Evolutionary conservation across 441 rosid species (phyloP), one percentile per base, ranked within the genome.

Genomic region (Erodium texanum): DNA sequence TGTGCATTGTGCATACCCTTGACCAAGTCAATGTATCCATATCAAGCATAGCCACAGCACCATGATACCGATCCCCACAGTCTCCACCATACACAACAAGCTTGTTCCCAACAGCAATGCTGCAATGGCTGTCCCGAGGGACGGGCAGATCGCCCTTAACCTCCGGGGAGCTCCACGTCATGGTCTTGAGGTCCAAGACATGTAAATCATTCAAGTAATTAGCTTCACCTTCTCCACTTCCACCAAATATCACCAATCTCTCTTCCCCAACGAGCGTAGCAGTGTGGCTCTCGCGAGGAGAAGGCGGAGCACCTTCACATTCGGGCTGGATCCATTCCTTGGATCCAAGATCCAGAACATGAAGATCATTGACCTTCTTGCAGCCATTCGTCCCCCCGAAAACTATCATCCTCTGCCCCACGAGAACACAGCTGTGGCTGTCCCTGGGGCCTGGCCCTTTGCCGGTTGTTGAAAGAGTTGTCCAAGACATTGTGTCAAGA

Each of bases 381-480:
- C 79, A 79, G 70, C 92, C 92, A 74, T 89, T 85, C 0, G 92
- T 89, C 20, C 95, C 90, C 11, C 95, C 95, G 48, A 87, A 89
- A 8, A 89, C 84, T 1, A 87, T 72, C 92, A 89, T 89, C 74
- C 65, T 80, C 24, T 69, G 69, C 41, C 87, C 83, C 6, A 87
- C 81, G n/a, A 87, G 81, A 70, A 85, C 84, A 45, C 88, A 86
- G 66, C 86, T 85, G 70, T 89, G 95, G 77, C 95, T 89, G 71
- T 89, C 95, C 66, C 92, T 78, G 0, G 89, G 86, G 3, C 92
- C 95, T 18, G 95, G 95, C 3, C 85, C 86, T 68, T 76, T 78
- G 24, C 95, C 95, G 0, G 81, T 76, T 34, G 90, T 87, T 7
- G 68, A 81, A 0, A 89, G 73, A 12, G 79, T 65, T 61, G 38